Evolutionary conservation across 108 stramenopile genomes (phyloP), one percentile per base, ranked within the genome.

Genomic region (Cyclotella atomus): DNA sequence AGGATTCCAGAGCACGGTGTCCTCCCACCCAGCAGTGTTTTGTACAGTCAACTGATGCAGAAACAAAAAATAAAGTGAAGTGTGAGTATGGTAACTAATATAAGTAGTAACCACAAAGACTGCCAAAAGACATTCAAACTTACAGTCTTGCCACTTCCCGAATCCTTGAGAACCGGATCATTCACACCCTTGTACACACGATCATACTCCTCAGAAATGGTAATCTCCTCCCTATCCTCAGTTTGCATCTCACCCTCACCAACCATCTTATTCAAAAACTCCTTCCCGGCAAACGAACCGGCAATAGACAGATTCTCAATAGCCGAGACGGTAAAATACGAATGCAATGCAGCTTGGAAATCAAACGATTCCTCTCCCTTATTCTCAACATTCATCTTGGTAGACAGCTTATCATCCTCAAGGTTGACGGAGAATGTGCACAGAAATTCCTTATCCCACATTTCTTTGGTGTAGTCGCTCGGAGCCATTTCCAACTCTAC

Each of bases 361-460:
- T 96, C 94, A 69, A 95, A 97, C 15, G 94, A 41, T 54, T 92
- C 95, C 14, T 83, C 88, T 23, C 92, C 91, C 62, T 85, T 88
- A 66, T 96, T 96, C 61, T 92, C 87, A 44, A 94, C 97, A 29
- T 70, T 33, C 91, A 98, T 91, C 59, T 87, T 89, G 23, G 97
- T 98, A 47, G 82, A 75, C 52, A 98, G 88, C 46, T 91, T 83
- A 45, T 90, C 88, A 24, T 78, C 91, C 44, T 83, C 84, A 66
- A 97, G 84, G 25, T 77, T 44, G 15, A 97, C 97, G 36, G 88
- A 72, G 81, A 96, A 98, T 8, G 84, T 83, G 84, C 87, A 89
- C 29, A 89, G 59, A 73, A 98, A 98, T 12, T 88, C 83, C 84
- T 98, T 95, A 64, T 96, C 96, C 97, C 97, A 98, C 89, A 98